Evolutionary conservation across 371 early-diverging fungal genomes (phyloP).

Genomic region (Basidiobolus meristosporus): DNA sequence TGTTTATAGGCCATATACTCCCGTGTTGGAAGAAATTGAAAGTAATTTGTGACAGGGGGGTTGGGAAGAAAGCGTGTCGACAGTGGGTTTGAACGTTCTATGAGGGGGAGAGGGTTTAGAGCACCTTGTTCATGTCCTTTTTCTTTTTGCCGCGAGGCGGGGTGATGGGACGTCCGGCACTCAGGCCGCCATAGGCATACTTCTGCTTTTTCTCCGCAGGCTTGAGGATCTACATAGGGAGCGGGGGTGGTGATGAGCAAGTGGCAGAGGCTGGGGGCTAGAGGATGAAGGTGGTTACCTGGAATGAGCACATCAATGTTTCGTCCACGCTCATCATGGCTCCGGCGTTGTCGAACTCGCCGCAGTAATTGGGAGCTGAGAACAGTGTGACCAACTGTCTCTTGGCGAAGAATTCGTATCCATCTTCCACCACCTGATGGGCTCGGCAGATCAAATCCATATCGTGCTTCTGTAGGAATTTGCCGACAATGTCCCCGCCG

Average conservation of each 20-base stretch:
- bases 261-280: too few species aligned
- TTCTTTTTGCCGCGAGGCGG: conserved; percentile 33
- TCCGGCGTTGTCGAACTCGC: conserved; percentile 92
- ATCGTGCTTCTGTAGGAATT: conserved; percentile 78
- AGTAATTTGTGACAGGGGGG: too few species aligned
- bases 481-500: conserved; percentile 72
- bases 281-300: too few species aligned
- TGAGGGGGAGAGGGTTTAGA: too few species aligned
- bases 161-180: conserved; percentile 31
- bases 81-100: too few species aligned
- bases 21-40: too few species aligned
- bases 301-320: conserved; percentile 80
- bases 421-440: conserved; percentile 97
- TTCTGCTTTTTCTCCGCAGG: conserved; percentile 68
- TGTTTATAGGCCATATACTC: too few species aligned
- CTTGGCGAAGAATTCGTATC: conserved; percentile 96
- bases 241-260: too few species aligned
- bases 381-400: conserved; percentile 89
- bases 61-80: too few species aligned
- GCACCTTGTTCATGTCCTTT: conserved; percentile 13
- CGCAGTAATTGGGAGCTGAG: conserved; percentile 97
- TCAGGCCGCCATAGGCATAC: conserved; percentile 40
- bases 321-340: conserved; percentile 95
- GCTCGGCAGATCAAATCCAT: conserved; percentile 91
- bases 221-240: conserved; percentile 70